Conservation (phyloP, 1,284 basidiomycete species). For the Apiotrichum akiyoshidainum region DNA sequence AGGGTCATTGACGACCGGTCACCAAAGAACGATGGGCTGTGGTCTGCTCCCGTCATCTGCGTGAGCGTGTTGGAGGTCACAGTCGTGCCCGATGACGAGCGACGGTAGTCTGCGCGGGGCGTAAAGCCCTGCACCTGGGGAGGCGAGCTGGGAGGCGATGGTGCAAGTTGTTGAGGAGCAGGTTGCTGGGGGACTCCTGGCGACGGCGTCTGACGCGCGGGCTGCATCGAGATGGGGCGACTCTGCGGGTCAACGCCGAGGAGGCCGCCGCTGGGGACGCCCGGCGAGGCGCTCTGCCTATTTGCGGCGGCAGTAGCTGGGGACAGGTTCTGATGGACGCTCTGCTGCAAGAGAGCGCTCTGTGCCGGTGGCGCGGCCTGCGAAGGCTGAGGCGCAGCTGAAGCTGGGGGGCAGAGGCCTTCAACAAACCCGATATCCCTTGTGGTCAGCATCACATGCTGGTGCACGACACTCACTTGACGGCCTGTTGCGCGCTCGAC, state of each 20-base stretch:
- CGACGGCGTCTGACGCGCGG: background rate
- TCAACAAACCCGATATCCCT: conserved; percentile 47
- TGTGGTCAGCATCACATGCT: conserved; percentile 5
- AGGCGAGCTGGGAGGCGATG: background rate
- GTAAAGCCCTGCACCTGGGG: conserved; percentile 4
- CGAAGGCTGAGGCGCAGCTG: too few relatives aligned
- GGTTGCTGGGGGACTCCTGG: background rate
- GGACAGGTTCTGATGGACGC: too few relatives aligned
- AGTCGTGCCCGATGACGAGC: conserved; percentile 32
- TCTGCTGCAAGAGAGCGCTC: background rate
- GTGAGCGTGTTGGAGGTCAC: conserved; percentile 22
- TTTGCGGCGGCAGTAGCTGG: too few relatives aligned
- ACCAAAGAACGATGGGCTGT: background rate
- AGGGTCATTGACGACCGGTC: conserved; percentile 19
- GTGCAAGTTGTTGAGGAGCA: background rate
- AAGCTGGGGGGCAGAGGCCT: conserved; percentile 33
- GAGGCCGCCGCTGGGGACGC: background rate
- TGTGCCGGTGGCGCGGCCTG: background rate
- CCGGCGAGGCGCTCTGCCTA: background rate
- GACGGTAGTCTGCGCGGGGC: conserved; percentile 15
- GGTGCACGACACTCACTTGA: conserved; percentile 42
- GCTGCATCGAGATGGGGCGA: background rate
- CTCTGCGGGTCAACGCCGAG: background rate
- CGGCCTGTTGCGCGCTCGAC: conserved; percentile 36
- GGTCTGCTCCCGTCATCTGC: conserved; percentile 22